Base-by-base conservation (phyloP, 352 stramenopile genomes). In the Aphanomyces invadans region DNA sequence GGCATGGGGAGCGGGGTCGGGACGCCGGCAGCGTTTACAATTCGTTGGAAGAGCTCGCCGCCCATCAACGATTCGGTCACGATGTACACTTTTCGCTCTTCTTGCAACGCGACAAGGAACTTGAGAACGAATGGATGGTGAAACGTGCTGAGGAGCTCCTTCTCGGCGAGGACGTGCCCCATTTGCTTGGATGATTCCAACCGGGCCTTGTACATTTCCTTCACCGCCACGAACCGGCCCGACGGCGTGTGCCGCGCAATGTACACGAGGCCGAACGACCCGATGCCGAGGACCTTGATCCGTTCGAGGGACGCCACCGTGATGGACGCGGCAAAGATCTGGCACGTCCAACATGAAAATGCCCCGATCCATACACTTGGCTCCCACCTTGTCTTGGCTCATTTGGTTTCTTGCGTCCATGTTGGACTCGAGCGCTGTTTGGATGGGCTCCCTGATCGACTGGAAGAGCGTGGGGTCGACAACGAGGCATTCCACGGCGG, bases 401-500 rank as follows among this genome's bases (percentile, higher is more conserved):
- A 74, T 67, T 42, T 71, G 33, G 19, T 70, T 36, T 2, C 80
- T 76, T n/a, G 71, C 60, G 21, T 70, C 70, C 29, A 71, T 70
- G 4, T 77, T 66, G 4, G 76, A 64, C 15, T 73, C 48, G 36
- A 87, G 60, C 23, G 77, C 60, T 0, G 71, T 49, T 31, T 77
- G 75, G 23, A 81, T 69, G 12, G 68, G 69, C 19, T 52, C 71
- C 12, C 81, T 77, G 39, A 85, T 73, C 33, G 74, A 71, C n/a
- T 81, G 65, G 59, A 97, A 95, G 51, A 86, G 71, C 26, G 66
- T 67, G 4, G 73, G 76, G 46, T 88, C 81, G 11, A 96, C 57
- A 19, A 79, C 75, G 26, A 96, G 79, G 51, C 82, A 94, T 32
- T 88, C 78, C 11, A 81, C 81, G 69, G 80, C 74, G 0, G 79